Percentiles rank a stretch among this genome's conserved stretches.
Evolutionary conservation across 768 basidiomycete species (phyloP).

Genomic region (Dacryopinax primogenitus): DNA sequence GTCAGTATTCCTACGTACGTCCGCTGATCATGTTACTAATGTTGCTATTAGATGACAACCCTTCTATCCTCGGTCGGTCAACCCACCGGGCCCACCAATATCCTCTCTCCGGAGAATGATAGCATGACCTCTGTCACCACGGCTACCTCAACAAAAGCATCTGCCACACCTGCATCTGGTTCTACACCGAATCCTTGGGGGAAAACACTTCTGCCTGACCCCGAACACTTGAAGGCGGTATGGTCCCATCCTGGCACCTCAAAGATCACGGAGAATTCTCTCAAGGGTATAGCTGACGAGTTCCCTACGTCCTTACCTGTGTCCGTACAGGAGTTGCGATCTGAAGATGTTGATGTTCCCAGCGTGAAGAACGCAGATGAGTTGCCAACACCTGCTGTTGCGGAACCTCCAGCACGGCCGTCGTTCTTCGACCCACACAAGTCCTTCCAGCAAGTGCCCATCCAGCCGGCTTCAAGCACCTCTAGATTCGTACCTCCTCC

Average conservation of each 20-base stretch:
- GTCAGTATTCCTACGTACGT: neutral
- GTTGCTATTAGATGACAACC: neutral
- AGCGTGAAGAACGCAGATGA: constrained; percentile 49
- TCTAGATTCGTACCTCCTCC: neutral
- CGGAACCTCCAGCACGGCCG: constrained; percentile 53
- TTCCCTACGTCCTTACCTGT: constrained; percentile 58
- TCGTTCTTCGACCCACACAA: constrained; percentile 71
- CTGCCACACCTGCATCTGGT: neutral
- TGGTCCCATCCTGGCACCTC: constrained; percentile 58
- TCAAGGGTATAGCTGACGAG: constrained; percentile 76
- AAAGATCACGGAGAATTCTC: constrained; percentile 51
- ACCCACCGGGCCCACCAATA: neutral
- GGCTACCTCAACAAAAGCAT: neutral
- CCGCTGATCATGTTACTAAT: neutral
- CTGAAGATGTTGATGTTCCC: constrained; percentile 53
- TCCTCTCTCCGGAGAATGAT: neutral
- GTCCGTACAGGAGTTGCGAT: constrained; percentile 72
- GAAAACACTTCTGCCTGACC: constrained; percentile 47
- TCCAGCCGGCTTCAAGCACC: constrained; percentile 5
- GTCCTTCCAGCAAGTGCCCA: constrained; percentile 78
- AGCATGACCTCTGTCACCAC: neutral
- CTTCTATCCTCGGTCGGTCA: neutral
- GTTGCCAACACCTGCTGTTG: constrained; percentile 28
- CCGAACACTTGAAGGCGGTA: constrained; percentile 72
- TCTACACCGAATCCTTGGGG: constrained; percentile 18